A percentile compares a stretch with the other conserved stretches of the same genome.
phyloP scores from a whole-genome alignment of 2,329 filamentous ascomycete genomes.

The Aaosphaeria arxii region DNA sequence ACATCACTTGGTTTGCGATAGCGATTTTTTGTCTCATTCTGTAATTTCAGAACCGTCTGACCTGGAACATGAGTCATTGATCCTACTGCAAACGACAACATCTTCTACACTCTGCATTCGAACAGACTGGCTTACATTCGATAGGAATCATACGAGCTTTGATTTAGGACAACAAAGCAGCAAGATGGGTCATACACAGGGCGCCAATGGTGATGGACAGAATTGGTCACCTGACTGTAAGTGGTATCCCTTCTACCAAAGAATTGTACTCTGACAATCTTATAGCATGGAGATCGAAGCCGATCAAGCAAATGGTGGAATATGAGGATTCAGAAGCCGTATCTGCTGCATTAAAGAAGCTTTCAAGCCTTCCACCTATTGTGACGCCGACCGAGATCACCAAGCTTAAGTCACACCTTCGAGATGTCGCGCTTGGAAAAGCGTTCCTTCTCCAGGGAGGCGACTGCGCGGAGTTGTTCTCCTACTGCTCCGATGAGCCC shows the following conservation, averaged over 20 bases:
- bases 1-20: no score
- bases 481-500: slow-evolving; percentile 84
- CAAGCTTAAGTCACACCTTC: slow-evolving; percentile 72
- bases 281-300: slow-evolving; percentile 70
- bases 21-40: no score
- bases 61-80: no score
- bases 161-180: no score
- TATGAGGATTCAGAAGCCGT: slow-evolving; percentile 65
- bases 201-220: no score
- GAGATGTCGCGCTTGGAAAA: slow-evolving; percentile 84
- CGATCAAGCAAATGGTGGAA: slow-evolving; percentile 71
- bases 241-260: slow-evolving; percentile 1
- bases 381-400: slow-evolving; percentile 79
- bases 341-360: slow-evolving; percentile 59
- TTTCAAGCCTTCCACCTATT: slow-evolving; percentile 69
- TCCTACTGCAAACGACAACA: no score
- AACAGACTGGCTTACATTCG: no score
- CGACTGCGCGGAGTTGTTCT: slow-evolving; percentile 95
- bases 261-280: slow-evolving; percentile 12
- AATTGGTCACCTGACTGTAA: slow-evolving; percentile 42
- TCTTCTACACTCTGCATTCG: no score
- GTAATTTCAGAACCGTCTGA: no score
- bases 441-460: slow-evolving; percentile 94
- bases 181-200: no score
- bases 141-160: no score